phyloP scores from a whole-genome alignment of 495 filamentous ascomycete genomes.

The Venustampulla echinocandica region DNA sequence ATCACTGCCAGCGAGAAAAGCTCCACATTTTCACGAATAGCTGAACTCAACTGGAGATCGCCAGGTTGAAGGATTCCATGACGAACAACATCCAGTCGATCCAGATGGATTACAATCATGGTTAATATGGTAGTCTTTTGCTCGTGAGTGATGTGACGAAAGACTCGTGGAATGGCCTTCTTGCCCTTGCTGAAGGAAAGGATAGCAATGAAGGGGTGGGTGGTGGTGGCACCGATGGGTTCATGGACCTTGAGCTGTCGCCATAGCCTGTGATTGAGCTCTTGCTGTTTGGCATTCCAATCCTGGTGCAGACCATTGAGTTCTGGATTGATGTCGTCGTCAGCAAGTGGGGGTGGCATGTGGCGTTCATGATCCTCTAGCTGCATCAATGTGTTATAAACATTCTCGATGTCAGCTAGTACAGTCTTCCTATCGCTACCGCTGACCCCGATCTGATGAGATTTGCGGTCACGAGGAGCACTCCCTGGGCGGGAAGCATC shows the following conservation, averaged over 20 bases:
- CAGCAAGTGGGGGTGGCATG: constrained; percentile 56
- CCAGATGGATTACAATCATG: constrained; percentile 91
- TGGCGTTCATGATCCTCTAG: constrained; percentile 91
- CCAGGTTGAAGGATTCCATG: constrained; percentile 59
- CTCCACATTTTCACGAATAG: constrained; percentile 82
- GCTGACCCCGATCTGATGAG: constrained; percentile 31
- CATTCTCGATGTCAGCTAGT: constrained; percentile 72
- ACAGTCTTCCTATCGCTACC: constrained; percentile 72
- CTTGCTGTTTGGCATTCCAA: constrained; percentile 61
- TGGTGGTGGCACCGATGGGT: constrained; percentile 63
- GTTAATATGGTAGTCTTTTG: constrained; percentile 91
- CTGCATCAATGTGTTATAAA: constrained; percentile 80
- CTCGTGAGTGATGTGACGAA: constrained; percentile 83
- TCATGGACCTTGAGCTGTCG: constrained; percentile 78
- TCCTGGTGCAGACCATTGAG: constrained; percentile 57
- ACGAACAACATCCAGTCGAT: constrained; percentile 81
- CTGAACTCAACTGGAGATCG: constrained; percentile 58
- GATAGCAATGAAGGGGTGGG: constrained; percentile 95
- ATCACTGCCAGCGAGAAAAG: constrained; percentile 82
- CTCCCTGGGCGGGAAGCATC: constrained; percentile 23
- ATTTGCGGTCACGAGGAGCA: constrained; percentile 35
- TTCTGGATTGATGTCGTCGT: constrained; percentile 53
- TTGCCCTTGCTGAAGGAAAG: constrained; percentile 93
- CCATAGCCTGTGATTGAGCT: constrained; percentile 78
- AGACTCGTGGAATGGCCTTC: constrained; percentile 87